phyloP scores from a whole-genome alignment of 2,329 filamentous ascomycete species.

The Cytospora schulzeri region DNA sequence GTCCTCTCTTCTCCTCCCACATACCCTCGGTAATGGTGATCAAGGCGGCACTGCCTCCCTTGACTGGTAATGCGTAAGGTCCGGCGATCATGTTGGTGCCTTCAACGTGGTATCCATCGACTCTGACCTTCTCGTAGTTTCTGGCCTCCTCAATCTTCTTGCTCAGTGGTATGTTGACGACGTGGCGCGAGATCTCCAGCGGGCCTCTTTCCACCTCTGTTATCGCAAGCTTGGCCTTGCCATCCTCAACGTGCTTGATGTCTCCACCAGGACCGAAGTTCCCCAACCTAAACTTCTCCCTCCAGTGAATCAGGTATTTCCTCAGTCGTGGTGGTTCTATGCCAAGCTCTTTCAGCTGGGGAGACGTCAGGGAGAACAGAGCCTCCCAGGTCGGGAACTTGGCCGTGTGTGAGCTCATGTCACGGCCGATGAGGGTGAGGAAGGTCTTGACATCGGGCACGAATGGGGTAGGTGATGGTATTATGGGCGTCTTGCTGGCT shows the following conservation, averaged over 20 bases:
- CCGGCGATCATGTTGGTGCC: conserved; percentile 73
- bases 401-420: conserved; percentile 75
- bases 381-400: conserved; percentile 92
- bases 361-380: conserved; percentile 78
- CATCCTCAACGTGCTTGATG: conserved; percentile 67
- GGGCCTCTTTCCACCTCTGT: conserved; percentile 40
- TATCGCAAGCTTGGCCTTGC: conserved; percentile 54
- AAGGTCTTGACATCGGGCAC: conserved; percentile 85
- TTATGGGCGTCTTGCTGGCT: conserved; percentile 34
- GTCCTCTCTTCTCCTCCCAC: conserved; percentile 86
- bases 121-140: conserved; percentile 50
- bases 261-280: conserved; percentile 82
- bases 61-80: conserved; percentile 70
- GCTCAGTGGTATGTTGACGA: conserved; percentile 57
- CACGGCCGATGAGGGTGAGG: conserved; percentile 86
- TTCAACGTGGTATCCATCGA: conserved; percentile 67
- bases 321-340: conserved; percentile 83
- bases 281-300: conserved; percentile 79
- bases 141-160: conserved; percentile 41
- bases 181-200: conserved; percentile 50
- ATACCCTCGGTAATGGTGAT: conserved; percentile 80
- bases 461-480: conserved; percentile 77
- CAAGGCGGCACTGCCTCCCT: conserved; percentile 64
- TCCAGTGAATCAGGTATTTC: conserved; percentile 84
- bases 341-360: conserved; percentile 79